phyloP scores from a whole-genome alignment of 2,329 filamentous ascomycete species.

The Aspergillus jensenii region DNA sequence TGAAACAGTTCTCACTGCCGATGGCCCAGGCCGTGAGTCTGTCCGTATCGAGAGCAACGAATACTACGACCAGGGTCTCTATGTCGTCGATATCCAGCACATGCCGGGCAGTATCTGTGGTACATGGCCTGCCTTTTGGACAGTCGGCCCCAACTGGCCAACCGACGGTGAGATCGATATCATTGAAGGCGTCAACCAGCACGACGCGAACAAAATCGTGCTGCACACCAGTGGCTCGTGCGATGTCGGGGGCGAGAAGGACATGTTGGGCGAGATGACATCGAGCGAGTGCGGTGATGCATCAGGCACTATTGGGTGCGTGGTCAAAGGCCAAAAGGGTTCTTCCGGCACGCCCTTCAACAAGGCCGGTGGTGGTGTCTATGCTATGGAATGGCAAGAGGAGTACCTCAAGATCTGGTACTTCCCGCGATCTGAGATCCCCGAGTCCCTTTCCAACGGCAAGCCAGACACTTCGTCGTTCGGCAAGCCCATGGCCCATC shows the following conservation, averaged over 20 bases:
- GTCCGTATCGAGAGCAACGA: slow-evolving; percentile 48
- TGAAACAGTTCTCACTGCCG: slow-evolving; percentile 33
- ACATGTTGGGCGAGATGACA: slow-evolving; percentile 51
- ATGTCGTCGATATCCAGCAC: slow-evolving; percentile 50
- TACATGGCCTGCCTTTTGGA: slow-evolving; percentile 54
- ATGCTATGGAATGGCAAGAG: slow-evolving; percentile 50
- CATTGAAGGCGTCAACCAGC: slow-evolving; percentile 52
- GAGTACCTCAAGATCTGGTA: slow-evolving; percentile 53
- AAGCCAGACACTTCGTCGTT: slow-evolving; percentile 48
- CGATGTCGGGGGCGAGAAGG: slow-evolving; percentile 39
- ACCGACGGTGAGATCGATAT: slow-evolving; percentile 51
- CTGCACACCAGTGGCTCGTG: slow-evolving; percentile 51
- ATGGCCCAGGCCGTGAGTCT: slow-evolving; percentile 42
- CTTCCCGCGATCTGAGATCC: slow-evolving; percentile 48
- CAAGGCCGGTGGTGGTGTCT: slow-evolving; percentile 47
- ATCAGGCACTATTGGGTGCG: slow-evolving; percentile 40
- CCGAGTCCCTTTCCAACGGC: slow-evolving; percentile 44
- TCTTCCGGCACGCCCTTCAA: slow-evolving; percentile 58
- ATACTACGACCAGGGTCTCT: slow-evolving; percentile 46
- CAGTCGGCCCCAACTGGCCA: slow-evolving; percentile 44
- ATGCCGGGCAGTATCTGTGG: slow-evolving; percentile 51
- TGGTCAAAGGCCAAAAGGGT: slow-evolving; percentile 38
- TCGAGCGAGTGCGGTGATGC: slow-evolving; percentile 51
- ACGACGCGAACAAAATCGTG: slow-evolving; percentile 46
- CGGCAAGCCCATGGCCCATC: slow-evolving; percentile 47